These are phyloP conservation scores for Vigna mungo DNA, from an alignment of 306 rosid genomes.

Conservation along the genomic window DNA sequence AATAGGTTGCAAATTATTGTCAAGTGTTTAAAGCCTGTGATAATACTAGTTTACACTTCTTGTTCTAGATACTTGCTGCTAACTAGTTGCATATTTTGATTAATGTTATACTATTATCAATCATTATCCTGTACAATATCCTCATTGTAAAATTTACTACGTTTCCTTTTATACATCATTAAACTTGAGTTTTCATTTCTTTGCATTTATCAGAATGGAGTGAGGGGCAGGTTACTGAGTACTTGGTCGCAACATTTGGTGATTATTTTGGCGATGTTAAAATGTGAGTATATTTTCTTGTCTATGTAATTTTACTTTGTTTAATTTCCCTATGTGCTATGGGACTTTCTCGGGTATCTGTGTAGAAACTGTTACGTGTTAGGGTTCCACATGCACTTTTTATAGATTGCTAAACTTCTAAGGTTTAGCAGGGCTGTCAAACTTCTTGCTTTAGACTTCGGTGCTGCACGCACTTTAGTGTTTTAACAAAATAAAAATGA, in stretches of 20 bases:
- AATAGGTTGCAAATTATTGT: slow-evolving; percentile 14
- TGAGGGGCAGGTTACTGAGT: slow-evolving; percentile 92
- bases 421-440: slow-evolving; percentile 1
- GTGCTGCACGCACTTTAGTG: background rate
- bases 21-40: background rate
- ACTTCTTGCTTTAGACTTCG: background rate
- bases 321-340: background rate
- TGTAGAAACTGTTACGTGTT: slow-evolving; percentile 14
- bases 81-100: slow-evolving; percentile 34
- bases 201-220: slow-evolving; percentile 78
- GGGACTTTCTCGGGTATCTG: slow-evolving; percentile 29
- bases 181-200: slow-evolving; percentile 23
- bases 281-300: slow-evolving; percentile 66
- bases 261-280: slow-evolving; percentile 95
- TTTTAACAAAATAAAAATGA: background rate
- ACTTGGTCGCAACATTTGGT: slow-evolving; percentile 92
- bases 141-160: slow-evolving; percentile 3
- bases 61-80: slow-evolving; percentile 34
- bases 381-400: background rate
- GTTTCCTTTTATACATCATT: slow-evolving; percentile 34
- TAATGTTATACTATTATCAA: slow-evolving; percentile 5
- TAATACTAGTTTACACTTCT: slow-evolving; percentile 28
- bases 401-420: background rate
- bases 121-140: slow-evolving; percentile 34
- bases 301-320: slow-evolving; percentile 26